Base-by-base conservation (phyloP, 805 yeast genomes). In the Hanseniaspora mollemarum region DNA sequence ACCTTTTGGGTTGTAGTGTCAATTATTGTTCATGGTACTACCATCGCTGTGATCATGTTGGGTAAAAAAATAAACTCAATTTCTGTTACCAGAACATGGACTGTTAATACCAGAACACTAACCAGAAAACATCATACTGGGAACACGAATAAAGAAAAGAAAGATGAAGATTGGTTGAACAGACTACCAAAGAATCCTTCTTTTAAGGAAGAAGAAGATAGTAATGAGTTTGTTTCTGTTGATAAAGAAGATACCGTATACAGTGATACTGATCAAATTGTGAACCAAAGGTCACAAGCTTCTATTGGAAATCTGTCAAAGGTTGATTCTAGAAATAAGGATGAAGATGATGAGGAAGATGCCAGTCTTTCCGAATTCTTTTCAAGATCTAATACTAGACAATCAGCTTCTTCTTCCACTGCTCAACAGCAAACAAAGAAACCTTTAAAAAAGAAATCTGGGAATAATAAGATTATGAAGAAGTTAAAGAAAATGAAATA, bases 51-150 rank as follows among this genome's bases (percentile, higher is more conserved):
- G 26, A 64, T 74, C 55, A 75, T 86, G 4, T 68, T 82, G 21
- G 97, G 98, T 44, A 83, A 81, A 60, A 83, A 90, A 53, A 74
- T 90, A 63, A 87, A 88, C 68, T 82, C 94, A 48, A 84, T 92
- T 81, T 86, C 95, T 1, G 77, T 90, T 59, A 84, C 96, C 1
- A 84, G 88, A 82, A 78, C 96, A 0, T 82, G 86, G 62, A 87
- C 95, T 19, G 78, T 84, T 21, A 74, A 72, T 25, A 76, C 78
- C 25, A 78, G 76, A 22, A 48, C 51, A 7, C 13, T 40, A 25
- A 48, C 44, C 2, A 48, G 21, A 24, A 48, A 22, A 21, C 24
- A 22, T 12, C 24, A 19, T 19, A 31, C 10, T 18, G n/a, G 21
- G 8, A 31, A 32, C 2, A 15, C 18, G 5, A 31, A 24, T 13